Percentiles rank a stretch among this genome's conserved stretches.
These are phyloP conservation scores for Eucommia ulmoides DNA, from an alignment of 257 asterid genomes.

Conservation along the genomic window DNA sequence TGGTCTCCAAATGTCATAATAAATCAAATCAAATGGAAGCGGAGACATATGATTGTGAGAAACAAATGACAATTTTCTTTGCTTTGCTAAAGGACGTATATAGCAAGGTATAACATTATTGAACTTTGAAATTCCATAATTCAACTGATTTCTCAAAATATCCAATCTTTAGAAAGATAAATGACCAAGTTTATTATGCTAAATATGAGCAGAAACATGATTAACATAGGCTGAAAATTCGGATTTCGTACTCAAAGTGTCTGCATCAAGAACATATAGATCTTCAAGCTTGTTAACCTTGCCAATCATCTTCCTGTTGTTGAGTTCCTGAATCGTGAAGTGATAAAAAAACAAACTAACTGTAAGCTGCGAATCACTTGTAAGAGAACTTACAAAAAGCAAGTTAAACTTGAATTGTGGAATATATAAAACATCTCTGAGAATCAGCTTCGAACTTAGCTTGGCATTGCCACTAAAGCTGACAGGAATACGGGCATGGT, in stretches of 20 bases:
- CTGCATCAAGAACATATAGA: background rate
- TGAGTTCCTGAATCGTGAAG: background rate
- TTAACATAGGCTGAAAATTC: too few relatives aligned
- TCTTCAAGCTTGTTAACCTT: background rate
- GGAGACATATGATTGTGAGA: background rate
- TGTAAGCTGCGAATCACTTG: background rate
- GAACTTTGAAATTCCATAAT: background rate
- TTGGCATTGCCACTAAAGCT: background rate
- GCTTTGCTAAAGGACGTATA: background rate
- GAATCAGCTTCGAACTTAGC: background rate
- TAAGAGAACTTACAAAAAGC: background rate
- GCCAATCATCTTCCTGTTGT: background rate
- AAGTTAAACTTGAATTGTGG: background rate
- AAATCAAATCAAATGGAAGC: too few relatives aligned
- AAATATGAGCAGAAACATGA: too few relatives aligned
- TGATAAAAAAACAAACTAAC: too few relatives aligned
- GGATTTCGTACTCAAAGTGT: background rate
- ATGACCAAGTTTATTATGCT: constrained; percentile 1
- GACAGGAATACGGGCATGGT: background rate
- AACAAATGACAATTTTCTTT: background rate
- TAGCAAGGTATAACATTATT: background rate
- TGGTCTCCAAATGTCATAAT: too few relatives aligned
- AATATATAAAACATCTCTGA: background rate
- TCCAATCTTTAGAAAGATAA: background rate
- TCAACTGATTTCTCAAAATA: background rate